Evolutionary conservation across 2,329 filamentous ascomycete genomes (phyloP).

Genomic region (Penicillium brevicompactum): DNA sequence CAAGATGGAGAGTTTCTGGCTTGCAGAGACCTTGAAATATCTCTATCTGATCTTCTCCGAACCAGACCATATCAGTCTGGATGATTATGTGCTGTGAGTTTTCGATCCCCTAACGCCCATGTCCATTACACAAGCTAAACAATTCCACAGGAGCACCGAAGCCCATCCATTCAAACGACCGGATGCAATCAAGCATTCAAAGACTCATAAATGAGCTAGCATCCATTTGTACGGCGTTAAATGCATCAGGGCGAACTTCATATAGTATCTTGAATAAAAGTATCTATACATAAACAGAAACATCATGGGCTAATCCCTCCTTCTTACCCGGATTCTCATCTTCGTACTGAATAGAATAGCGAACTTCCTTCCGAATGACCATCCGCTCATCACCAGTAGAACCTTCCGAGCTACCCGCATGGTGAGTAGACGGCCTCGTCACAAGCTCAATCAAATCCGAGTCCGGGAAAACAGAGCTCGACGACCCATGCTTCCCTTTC

Average conservation of each 20-base stretch:
- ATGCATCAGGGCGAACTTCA: not conserved
- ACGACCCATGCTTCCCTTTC: slow-evolving; percentile 4
- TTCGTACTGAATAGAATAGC: slow-evolving; percentile 33
- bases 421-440: slow-evolving; percentile 10
- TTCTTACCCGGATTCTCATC: slow-evolving; percentile 18
- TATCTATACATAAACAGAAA: slow-evolving; percentile 20
- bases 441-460: slow-evolving; percentile 22
- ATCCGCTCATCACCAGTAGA: slow-evolving; percentile 23
- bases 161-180: slow-evolving; percentile 42
- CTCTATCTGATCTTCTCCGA: slow-evolving; percentile 49
- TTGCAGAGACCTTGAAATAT: slow-evolving; percentile 50
- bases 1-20: slow-evolving; percentile 50
- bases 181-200: not conserved
- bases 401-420: slow-evolving; percentile 9
- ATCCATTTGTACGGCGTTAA: not conserved
- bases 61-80: slow-evolving; percentile 42
- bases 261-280: not conserved
- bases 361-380: slow-evolving; percentile 39
- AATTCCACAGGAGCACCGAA: slow-evolving; percentile 40
- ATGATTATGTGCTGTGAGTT: slow-evolving; percentile 48
- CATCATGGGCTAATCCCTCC: slow-evolving; percentile 12
- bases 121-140: not conserved
- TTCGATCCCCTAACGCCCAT: not conserved
- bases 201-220: not conserved
- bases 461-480: not conserved